These are phyloP conservation scores for Populus hybrid DNA, from an alignment of 441 rosid species.

Conservation along the genomic window DNA sequence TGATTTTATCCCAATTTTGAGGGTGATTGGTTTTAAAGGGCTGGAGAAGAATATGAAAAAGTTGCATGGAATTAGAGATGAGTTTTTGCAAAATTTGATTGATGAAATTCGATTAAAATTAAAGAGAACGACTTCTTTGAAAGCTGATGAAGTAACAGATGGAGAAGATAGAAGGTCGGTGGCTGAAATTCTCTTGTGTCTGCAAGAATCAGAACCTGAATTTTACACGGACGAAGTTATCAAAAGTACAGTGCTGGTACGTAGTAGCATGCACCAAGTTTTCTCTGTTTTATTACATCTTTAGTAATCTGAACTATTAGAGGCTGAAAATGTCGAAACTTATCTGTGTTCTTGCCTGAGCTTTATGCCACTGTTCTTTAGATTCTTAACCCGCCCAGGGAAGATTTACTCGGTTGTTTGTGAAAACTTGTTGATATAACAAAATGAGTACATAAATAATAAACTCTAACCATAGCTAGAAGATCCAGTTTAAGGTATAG, in stretches of 20 bases:
- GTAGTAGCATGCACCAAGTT: too few species aligned
- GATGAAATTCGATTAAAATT: slow-evolving; percentile 31
- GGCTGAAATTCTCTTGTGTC: slow-evolving; percentile 25
- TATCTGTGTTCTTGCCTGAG: neutral
- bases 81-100: slow-evolving; percentile 36
- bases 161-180: slow-evolving; percentile 17
- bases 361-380: neutral
- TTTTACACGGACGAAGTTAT: too few species aligned
- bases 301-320: too few species aligned
- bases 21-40: slow-evolving; percentile 34
- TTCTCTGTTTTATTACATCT: too few species aligned
- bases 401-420: too few species aligned
- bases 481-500: too few species aligned
- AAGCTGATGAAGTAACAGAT: neutral
- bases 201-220: slow-evolving; percentile 28
- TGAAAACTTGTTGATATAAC: too few species aligned
- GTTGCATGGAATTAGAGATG: slow-evolving; percentile 38
- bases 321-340: too few species aligned
- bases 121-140: slow-evolving; percentile 6
- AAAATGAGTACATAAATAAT: too few species aligned
- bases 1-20: slow-evolving; percentile 48
- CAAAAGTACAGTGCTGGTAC: too few species aligned
- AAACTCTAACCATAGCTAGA: too few species aligned
- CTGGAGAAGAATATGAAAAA: slow-evolving; percentile 27
- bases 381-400: too few species aligned